These are phyloP conservation scores for Telopea speciosissima DNA, from an alignment of 177 flowering plant genomes.

Conservation along the genomic window DNA sequence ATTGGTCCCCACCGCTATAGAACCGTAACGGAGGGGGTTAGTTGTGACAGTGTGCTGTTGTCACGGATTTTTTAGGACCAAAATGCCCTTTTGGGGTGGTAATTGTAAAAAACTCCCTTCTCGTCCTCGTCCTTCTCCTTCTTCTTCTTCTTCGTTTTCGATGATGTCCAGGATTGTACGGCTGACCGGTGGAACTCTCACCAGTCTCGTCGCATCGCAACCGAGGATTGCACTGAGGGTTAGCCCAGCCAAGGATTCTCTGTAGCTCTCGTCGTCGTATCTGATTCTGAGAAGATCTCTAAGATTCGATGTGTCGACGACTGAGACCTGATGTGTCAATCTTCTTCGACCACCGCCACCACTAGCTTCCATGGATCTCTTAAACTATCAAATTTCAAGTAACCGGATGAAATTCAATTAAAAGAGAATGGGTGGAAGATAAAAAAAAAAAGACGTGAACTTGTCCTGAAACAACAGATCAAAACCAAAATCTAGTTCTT, in stretches of 20 bases:
- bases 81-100: no score
- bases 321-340: slow-evolving; percentile 25
- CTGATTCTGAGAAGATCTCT: slow-evolving; percentile 13
- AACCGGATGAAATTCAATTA: not conserved
- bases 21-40: no score
- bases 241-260: slow-evolving; percentile 26
- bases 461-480: not conserved
- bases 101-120: no score
- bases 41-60: no score
- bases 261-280: slow-evolving; percentile 16
- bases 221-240: slow-evolving; percentile 44
- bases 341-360: slow-evolving; percentile 21
- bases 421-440: no score
- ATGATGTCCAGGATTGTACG: slow-evolving; percentile 62
- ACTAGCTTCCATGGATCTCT: slow-evolving; percentile 7
- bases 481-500: not conserved
- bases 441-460: no score
- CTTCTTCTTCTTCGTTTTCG: slow-evolving; percentile 43
- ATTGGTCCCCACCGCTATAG: no score
- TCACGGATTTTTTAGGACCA: no score
- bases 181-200: slow-evolving; percentile 10
- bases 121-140: no score
- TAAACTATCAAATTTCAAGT: not conserved
- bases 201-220: slow-evolving; percentile 15
- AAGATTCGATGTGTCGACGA: slow-evolving; percentile 10